phyloP scores from a whole-genome alignment of 805 yeast genomes.

The Spencermartinsiella europaea region DNA sequence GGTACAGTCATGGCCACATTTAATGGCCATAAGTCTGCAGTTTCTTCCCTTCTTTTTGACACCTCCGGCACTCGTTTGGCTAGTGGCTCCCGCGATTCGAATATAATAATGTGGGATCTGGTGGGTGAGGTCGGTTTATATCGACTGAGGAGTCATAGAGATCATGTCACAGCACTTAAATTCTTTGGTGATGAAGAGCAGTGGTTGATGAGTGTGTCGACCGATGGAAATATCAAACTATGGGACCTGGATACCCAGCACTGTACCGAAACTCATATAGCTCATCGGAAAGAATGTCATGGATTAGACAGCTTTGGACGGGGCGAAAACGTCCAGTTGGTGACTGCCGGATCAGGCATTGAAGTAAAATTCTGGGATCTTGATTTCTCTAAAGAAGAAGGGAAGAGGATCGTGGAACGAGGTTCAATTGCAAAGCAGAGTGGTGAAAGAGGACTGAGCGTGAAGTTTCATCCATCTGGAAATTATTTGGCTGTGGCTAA shows the following conservation, averaged over 20 bases:
- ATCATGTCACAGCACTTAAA: slow-evolving; percentile 73
- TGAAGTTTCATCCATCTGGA: slow-evolving; percentile 47
- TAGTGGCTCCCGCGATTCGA: slow-evolving; percentile 83
- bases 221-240: slow-evolving; percentile 85
- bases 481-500: slow-evolving; percentile 64
- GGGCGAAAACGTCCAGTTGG: slow-evolving; percentile 30
- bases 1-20: slow-evolving; percentile 73
- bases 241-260: slow-evolving; percentile 92
- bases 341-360: slow-evolving; percentile 76
- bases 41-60: slow-evolving; percentile 70
- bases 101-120: slow-evolving; percentile 88
- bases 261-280: slow-evolving; percentile 90
- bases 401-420: slow-evolving; percentile 46
- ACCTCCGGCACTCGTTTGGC: slow-evolving; percentile 74
- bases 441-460: slow-evolving; percentile 52
- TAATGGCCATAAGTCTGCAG: slow-evolving; percentile 83
- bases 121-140: slow-evolving; percentile 86
- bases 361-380: slow-evolving; percentile 80
- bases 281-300: slow-evolving; percentile 95
- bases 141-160: slow-evolving; percentile 84
- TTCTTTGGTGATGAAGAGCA: slow-evolving; percentile 47
- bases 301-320: slow-evolving; percentile 37
- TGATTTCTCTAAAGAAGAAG: slow-evolving; percentile 51
- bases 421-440: slow-evolving; percentile 67
- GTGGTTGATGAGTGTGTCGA: slow-evolving; percentile 70